Evolutionary conservation across 148 eudicot genomes (phyloP), one percentile per base, ranked within the genome.

Genomic region (Agrostemma githago): DNA sequence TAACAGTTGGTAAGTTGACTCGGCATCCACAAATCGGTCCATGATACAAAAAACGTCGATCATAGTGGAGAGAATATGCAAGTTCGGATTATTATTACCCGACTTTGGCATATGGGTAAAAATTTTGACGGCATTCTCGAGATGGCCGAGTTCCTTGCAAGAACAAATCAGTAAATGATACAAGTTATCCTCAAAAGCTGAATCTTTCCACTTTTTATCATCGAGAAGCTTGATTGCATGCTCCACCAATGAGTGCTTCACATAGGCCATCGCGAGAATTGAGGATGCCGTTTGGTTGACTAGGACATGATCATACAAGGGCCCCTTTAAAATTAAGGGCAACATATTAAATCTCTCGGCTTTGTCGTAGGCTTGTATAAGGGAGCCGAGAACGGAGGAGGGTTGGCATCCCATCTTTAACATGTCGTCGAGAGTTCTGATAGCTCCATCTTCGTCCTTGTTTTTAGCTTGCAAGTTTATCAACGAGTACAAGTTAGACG

Each of bases 91-190:
- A 42, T 82, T 26, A 26, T 26, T 62, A 67, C 72, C 83, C 67
- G 87, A 83, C 70, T 88, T 85, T 20, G 91, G 89, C 89, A 89
- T 87, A 68, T 72, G 80, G 48, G 79, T 78, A 72, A 85, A 94
- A 71, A 94, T 85, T 76, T 79, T 85, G 70, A 88, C 81, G 73
- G 96, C 93, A 82, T 84, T 85, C 75, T 90, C 88, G 34, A 83
- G 84, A 75, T 77, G 76, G n/a, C 90, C 90, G 74, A 82, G 77
- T 71, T 94, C 98, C 76, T 94, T 94, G 86, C 98, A 94, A 17
- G 89, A 82, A 73, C 98, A 94, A 79, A 92, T 92, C 38, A 94
- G 71, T 75, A 92, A 84, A 84, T 94, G 98, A 77, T 87, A 89
- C 79, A 94, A 79, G 79, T 87, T 90, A 69, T 91, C 98, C 89